Percentiles rank a stretch among this genome's conserved stretches.
Evolutionary conservation across 2,329 filamentous ascomycete genomes (phyloP).

Genomic region (Trichoderma afroharzianum): DNA sequence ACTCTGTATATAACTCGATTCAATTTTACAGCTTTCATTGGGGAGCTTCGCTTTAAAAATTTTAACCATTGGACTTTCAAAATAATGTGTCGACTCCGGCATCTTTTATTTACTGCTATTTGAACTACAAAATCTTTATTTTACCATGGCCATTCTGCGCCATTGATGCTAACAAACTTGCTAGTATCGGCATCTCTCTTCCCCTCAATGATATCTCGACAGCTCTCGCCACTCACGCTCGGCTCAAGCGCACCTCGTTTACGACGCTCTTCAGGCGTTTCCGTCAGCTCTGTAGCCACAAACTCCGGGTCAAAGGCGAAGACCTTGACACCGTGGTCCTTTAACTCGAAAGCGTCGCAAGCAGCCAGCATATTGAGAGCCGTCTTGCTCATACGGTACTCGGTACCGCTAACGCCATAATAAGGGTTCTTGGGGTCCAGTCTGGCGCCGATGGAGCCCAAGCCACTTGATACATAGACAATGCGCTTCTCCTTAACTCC

Average conservation of each 20-base stretch:
- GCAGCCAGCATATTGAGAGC: conserved; percentile 36
- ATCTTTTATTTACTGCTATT: background rate
- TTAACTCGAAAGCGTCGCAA: conserved; percentile 25
- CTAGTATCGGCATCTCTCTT: conserved; percentile 19
- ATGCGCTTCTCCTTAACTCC: conserved; percentile 21
- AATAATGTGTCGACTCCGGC: too few species aligned
- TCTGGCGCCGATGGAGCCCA: conserved; percentile 31
- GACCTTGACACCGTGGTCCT: conserved; percentile 30
- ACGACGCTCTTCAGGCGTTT: conserved; percentile 19
- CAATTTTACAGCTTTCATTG: background rate
- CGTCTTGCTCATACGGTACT: conserved; percentile 36
- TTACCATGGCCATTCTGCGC: background rate
- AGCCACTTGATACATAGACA: conserved; percentile 33
- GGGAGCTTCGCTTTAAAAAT: too few species aligned
- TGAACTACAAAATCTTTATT: background rate
- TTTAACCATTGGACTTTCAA: background rate
- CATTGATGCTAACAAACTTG: conserved; percentile 10
- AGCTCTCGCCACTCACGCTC: conserved; percentile 7
- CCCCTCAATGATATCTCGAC: conserved; percentile 18
- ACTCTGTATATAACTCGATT: conserved; percentile 6
- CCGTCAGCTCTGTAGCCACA: conserved; percentile 32
- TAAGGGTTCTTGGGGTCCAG: background rate
- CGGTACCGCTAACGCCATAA: background rate
- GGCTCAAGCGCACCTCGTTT: conserved; percentile 5
- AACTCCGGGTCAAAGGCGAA: conserved; percentile 34